phyloP scores from a whole-genome alignment of 2,329 filamentous ascomycete genomes.

The Paraphaeosphaeria sporulosa region DNA sequence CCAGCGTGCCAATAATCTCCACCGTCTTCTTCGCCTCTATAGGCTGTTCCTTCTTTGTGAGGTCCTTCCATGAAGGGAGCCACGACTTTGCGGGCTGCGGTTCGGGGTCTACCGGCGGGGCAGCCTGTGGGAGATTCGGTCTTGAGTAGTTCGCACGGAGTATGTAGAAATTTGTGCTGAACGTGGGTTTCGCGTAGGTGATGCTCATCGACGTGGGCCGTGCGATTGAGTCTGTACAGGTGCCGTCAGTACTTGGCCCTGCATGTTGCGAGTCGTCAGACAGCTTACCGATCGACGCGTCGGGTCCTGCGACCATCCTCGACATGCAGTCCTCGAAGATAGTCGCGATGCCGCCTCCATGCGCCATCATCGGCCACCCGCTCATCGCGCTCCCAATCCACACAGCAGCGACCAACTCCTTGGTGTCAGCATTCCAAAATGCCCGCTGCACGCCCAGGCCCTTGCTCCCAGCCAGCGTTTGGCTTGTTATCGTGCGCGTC shows the following conservation, averaged over 20 bases:
- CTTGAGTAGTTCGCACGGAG: conserved; percentile 58
- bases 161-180: conserved; percentile 69
- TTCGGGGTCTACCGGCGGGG: conserved; percentile 33
- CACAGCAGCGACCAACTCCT: conserved; percentile 69
- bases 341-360: conserved; percentile 75
- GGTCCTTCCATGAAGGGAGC: conserved; percentile 45
- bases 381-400: conserved; percentile 70
- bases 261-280: background rate
- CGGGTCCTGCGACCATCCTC: conserved; percentile 66
- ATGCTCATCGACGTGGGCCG: conserved; percentile 55
- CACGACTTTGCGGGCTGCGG: conserved; percentile 39
- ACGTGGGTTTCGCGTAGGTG: conserved; percentile 68
- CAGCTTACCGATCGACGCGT: conserved; percentile 35
- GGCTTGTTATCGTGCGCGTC: conserved; percentile 32
- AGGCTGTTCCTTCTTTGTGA: conserved; percentile 55
- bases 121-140: conserved; percentile 32
- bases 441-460: conserved; percentile 63
- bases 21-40: conserved; percentile 29
- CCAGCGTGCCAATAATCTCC: conserved; percentile 63
- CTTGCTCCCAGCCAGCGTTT: conserved; percentile 48
- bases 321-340: conserved; percentile 74
- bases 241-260: conserved; percentile 8
- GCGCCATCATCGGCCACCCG: conserved; percentile 76
- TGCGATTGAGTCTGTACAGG: conserved; percentile 32
- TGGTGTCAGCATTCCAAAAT: conserved; percentile 68